A percentile compares a stretch with the other conserved stretches of the same genome.
Conservation (phyloP, 495 filamentous ascomycete genomes). For the Penicillium mononematosum region DNA sequence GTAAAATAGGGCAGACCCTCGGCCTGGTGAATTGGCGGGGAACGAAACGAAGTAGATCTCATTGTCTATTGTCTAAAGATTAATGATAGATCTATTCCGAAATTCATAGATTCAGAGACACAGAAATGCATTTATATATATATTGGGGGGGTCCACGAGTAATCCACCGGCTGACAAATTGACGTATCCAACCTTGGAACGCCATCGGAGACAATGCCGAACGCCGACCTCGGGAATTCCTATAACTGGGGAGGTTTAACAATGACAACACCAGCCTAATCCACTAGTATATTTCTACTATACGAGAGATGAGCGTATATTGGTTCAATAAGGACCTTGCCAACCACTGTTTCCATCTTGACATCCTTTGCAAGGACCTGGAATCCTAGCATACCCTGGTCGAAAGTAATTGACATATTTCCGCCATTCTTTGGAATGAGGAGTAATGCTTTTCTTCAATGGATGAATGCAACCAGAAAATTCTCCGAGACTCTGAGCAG, state of each 20-base stretch:
- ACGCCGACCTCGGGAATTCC: background rate
- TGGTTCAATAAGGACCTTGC: conserved; percentile 7
- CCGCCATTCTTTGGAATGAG: conserved; percentile 5
- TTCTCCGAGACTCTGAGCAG: background rate
- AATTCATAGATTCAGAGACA: too few species aligned
- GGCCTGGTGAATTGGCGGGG: conserved; percentile 21
- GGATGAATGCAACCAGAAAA: conserved; percentile 8
- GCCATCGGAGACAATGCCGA: conserved; percentile 3
- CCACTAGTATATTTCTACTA: too few species aligned
- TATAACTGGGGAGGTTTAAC: too few species aligned
- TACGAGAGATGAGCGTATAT: background rate
- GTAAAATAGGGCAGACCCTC: conserved; percentile 54
- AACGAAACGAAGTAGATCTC: conserved; percentile 18
- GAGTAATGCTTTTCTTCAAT: background rate
- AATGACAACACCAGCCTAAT: too few species aligned
- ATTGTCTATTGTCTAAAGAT: conserved; percentile 11
- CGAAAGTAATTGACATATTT: conserved; percentile 5
- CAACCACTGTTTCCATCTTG: background rate
- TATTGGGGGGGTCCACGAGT: background rate
- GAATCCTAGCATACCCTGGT: conserved; percentile 3
- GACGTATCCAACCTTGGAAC: too few species aligned
- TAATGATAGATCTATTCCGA: background rate
- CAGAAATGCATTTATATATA: background rate
- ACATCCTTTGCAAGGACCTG: background rate
- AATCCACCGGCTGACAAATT: conserved; percentile 11